Conservation (phyloP, 2,329 filamentous ascomycete species). For the Penicillium janthinellum region DNA sequence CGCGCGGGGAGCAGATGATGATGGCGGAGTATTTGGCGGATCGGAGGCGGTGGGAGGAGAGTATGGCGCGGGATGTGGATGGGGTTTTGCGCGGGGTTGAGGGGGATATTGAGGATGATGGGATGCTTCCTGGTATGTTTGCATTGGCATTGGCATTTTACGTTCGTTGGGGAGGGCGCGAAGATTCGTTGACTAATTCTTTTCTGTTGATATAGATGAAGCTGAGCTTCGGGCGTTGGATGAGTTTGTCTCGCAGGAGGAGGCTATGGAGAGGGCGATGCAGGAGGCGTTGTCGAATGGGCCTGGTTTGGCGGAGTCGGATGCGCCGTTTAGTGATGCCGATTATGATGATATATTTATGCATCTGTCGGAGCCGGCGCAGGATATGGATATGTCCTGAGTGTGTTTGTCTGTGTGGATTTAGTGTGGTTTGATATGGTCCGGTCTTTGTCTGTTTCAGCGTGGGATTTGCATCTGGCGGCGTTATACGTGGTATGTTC, state of each 20-base stretch:
- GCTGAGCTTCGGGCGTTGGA: constrained; percentile 35
- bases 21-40: constrained; percentile 46
- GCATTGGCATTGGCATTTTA: neutral
- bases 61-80: constrained; percentile 39
- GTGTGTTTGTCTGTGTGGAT: constrained; percentile 1
- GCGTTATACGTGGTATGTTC: constrained; percentile 12
- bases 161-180: neutral
- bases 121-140: constrained; percentile 31
- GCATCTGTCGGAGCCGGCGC: constrained; percentile 58
- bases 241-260: constrained; percentile 40
- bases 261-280: constrained; percentile 37
- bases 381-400: constrained; percentile 47
- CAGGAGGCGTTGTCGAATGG: constrained; percentile 21
- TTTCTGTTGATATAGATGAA: constrained; percentile 22
- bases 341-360: constrained; percentile 66
- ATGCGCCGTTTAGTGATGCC: constrained; percentile 51
- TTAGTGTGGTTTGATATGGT: neutral
- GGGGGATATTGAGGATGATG: constrained; percentile 27
- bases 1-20: constrained; percentile 47
- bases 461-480: constrained; percentile 18
- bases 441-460: neutral
- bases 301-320: constrained; percentile 6
- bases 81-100: constrained; percentile 24
- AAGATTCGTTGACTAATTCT: neutral
- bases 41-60: constrained; percentile 43